Percentiles rank a stretch among this genome's conserved stretches.
Evolutionary conservation across 306 rosid species (phyloP).

Genomic region (Oxytropis ochrocephala): DNA sequence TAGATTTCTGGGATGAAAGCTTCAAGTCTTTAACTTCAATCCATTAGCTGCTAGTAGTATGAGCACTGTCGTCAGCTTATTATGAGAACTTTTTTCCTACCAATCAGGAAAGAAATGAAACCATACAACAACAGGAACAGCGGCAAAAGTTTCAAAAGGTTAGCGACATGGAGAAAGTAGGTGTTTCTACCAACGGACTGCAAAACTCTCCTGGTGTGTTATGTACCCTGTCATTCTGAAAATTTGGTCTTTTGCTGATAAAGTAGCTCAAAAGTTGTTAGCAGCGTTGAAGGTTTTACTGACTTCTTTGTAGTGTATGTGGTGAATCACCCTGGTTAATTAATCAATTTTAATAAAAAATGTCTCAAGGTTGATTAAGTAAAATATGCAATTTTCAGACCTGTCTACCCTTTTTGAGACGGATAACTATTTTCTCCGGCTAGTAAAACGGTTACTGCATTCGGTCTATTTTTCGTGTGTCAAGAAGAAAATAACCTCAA

Average conservation of each 20-base stretch:
- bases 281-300: not conserved
- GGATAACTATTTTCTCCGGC: not conserved
- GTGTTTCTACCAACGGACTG: constrained; percentile 35
- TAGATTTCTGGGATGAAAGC: not conserved
- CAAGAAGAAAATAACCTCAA: not conserved
- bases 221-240: constrained; percentile 2
- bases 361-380: constrained; percentile 1
- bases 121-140: constrained; percentile 37
- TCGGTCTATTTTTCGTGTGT: not conserved
- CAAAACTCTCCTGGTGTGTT: constrained; percentile 59
- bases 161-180: constrained; percentile 35
- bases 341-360: not conserved
- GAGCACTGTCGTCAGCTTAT: not conserved
- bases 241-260: not conserved
- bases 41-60: not conserved
- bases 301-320: not conserved
- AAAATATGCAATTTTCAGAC: not conserved
- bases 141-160: constrained; percentile 55
- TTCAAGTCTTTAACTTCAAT: not conserved
- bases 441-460: not conserved
- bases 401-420: not conserved
- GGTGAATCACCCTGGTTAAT: not conserved
- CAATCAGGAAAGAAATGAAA: constrained; percentile 54
- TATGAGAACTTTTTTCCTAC: not conserved
- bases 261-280: constrained; percentile 6